These are phyloP conservation scores for Ilyonectria robusta DNA, from an alignment of 2,329 filamentous ascomycete species.

Conservation along the genomic window DNA sequence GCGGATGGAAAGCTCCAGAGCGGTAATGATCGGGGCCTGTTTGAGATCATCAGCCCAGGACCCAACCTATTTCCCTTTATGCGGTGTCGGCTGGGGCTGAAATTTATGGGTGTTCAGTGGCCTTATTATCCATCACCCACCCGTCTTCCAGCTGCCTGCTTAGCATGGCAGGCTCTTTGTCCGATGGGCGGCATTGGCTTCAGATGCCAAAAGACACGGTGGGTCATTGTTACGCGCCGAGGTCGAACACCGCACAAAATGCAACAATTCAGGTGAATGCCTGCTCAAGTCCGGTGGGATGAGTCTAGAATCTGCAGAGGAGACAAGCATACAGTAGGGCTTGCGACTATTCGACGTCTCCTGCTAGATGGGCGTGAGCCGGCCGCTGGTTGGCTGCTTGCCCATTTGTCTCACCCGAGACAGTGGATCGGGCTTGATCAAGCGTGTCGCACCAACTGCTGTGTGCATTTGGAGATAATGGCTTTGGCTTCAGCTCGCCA, in stretches of 20 bases:
- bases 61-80: background rate
- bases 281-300: conserved; percentile 4
- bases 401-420: conserved; percentile 14
- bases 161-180: background rate
- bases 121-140: background rate
- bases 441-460: background rate
- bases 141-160: background rate
- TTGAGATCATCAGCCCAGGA: background rate
- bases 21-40: background rate
- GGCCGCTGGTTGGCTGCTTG: conserved; percentile 8
- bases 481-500: conserved; percentile 13
- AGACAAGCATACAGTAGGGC: background rate
- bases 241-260: background rate
- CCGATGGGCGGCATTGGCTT: background rate
- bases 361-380: conserved; percentile 15
- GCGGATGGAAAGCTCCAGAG: conserved; percentile 1
- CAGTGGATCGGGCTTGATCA: conserved; percentile 9
- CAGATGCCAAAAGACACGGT: background rate
- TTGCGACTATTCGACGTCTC: conserved; percentile 6
- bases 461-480: background rate
- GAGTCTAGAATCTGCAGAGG: conserved; percentile 14
- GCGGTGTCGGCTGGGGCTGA: background rate
- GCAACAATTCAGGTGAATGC: conserved; percentile 19
- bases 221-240: background rate
- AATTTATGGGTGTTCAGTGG: background rate